Evolutionary conservation across 2,329 filamentous ascomycete genomes (phyloP).

Genomic region (Lanzia echinophila): DNA sequence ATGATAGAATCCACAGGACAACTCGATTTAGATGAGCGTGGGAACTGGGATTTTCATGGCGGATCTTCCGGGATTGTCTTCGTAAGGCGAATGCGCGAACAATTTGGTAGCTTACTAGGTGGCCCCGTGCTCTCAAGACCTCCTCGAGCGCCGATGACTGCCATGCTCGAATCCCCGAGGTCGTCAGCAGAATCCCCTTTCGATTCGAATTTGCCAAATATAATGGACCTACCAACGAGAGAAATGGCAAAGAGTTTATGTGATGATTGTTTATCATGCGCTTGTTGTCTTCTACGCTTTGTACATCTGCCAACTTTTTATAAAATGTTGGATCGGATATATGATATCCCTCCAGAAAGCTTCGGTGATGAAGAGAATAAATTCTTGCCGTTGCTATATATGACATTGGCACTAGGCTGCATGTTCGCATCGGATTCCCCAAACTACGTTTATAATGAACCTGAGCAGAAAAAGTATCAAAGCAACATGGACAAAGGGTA

Average conservation of each 20-base stretch:
- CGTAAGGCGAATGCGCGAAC: conserved; percentile 76
- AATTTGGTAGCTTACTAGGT: conserved; percentile 72
- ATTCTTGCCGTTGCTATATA: conserved; percentile 65
- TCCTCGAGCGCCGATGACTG: conserved; percentile 32
- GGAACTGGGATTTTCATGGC: conserved; percentile 92
- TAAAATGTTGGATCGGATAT: conserved; percentile 68
- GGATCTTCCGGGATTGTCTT: conserved; percentile 90
- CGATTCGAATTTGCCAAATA: conserved; percentile 26
- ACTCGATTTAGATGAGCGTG: conserved; percentile 83
- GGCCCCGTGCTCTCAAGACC: conserved; percentile 51
- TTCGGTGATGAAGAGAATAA: conserved; percentile 58
- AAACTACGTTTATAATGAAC: conserved; percentile 34
- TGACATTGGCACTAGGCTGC: conserved; percentile 64
- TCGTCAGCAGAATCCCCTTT: conserved; percentile 27
- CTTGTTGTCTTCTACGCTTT: conserved; percentile 57
- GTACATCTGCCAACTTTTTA: conserved; percentile 80
- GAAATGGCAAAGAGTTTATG: conserved; percentile 48
- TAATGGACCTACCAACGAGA: conserved; percentile 62
- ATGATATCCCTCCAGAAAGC: conserved; percentile 58
- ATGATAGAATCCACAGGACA: conserved; percentile 94
- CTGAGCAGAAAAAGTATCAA: conserved; percentile 43
- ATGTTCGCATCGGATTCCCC: conserved; percentile 57
- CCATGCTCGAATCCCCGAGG: conserved; percentile 26
- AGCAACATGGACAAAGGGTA: conserved; percentile 51
- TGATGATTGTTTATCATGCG: conserved; percentile 49